Evolutionary conservation across 176 grass and related monocot genomes (phyloP), one percentile per base, ranked within the genome.

Genomic region (Carex littledalei): DNA sequence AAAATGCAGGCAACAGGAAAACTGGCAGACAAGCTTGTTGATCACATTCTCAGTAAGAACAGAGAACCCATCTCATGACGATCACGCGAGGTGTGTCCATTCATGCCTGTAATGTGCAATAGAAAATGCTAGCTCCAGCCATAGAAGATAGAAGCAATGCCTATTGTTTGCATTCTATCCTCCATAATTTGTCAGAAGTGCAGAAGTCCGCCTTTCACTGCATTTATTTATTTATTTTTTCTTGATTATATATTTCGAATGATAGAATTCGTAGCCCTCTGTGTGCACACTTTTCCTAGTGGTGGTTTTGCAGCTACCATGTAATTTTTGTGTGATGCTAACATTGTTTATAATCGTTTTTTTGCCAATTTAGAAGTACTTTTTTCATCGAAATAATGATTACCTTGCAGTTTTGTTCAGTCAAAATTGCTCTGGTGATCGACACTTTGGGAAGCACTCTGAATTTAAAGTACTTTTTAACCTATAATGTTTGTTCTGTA

Each of bases 1-100:
- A 80, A 83, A 39, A 84, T 94, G 60, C 92, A 98, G 95, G 93
- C 89, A 85, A 90, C 92, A 70, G 83, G 86, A 58, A 93, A 84
- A 58, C 84, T 98, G 63, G 85, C 93, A 7, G 85, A 94, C 65
- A 89, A 86, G 81, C 93, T 98, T 63, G 77, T 98, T 84, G 72
- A 78, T 84, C 89, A 98, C 53, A 84, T 94, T 86, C 78, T 90
- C 31, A 66, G 67, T 86, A 86, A 84, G 54, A 89, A 86, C n/a
- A 53, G 53, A 73, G 80, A 78, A 84, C 9, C 82, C 55, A 63
- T 58, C 29, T 88, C 45, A 50, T 79, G 75, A 87, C 73, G 24
- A 39, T 24, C 32, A 13, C 11, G 59, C 62, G 4, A 57, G 1
- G 26, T 18, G 50, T 57, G 26, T 55, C 74, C 74, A 17, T 34